phyloP scores from a whole-genome alignment of 768 basidiomycete species.

The Auricularia sp. region DNA sequence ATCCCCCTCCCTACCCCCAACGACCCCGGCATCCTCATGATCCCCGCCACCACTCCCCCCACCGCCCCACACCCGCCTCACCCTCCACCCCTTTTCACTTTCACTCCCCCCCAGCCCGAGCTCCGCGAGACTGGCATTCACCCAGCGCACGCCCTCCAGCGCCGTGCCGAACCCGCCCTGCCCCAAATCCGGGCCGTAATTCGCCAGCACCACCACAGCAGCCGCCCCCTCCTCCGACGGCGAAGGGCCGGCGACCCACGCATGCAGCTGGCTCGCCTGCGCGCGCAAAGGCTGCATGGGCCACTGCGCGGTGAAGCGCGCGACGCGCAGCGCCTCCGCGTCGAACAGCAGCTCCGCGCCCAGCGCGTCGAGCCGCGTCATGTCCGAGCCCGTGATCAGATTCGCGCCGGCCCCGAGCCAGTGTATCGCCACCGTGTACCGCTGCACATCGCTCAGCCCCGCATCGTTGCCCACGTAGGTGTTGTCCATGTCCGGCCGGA shows the following conservation, averaged over 20 bases:
- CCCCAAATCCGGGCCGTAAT: slow-evolving; percentile 3
- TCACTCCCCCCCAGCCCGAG: neutral
- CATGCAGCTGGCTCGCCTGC: slow-evolving; percentile 1
- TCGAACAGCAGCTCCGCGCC: neutral
- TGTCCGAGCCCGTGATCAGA: slow-evolving; percentile 3
- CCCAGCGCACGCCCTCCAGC: neutral
- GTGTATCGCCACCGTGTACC: neutral
- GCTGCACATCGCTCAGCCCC: slow-evolving; percentile 1
- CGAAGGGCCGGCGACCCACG: slow-evolving; percentile 4
- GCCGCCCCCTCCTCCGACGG: neutral
- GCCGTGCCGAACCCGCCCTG: neutral
- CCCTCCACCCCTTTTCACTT: neutral
- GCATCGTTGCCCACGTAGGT: slow-evolving; percentile 4
- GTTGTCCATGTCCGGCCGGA: slow-evolving; percentile 5
- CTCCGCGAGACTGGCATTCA: neutral
- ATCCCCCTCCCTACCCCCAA: no score
- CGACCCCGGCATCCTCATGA: neutral
- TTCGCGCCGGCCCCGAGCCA: slow-evolving; percentile 6
- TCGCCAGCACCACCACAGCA: slow-evolving; percentile 3
- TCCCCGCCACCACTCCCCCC: neutral
- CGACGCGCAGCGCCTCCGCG: slow-evolving; percentile 1
- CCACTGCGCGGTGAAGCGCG: neutral
- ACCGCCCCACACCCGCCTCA: neutral
- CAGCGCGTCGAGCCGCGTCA: slow-evolving; percentile 2
- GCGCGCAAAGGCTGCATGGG: slow-evolving; percentile 1